Percentiles rank a stretch among this genome's conserved stretches.
phyloP scores from a whole-genome alignment of 106 monocot species.

The Phalaenopsis equestris region DNA sequence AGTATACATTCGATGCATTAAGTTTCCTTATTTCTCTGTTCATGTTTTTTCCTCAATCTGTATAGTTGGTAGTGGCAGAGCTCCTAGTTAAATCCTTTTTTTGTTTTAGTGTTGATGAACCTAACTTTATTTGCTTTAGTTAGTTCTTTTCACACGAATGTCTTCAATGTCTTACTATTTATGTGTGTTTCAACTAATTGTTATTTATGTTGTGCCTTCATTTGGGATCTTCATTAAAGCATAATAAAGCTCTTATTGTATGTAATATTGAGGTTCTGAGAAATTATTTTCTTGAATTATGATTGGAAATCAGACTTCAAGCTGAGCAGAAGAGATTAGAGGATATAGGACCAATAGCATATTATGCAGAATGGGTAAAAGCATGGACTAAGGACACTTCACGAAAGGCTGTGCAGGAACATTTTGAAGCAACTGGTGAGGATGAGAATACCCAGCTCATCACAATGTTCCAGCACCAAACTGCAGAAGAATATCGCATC shows the following conservation, averaged over 20 bases:
- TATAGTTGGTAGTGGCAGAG: too few relatives aligned
- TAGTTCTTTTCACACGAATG: not conserved
- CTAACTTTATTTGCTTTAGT: too few relatives aligned
- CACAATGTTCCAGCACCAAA: conserved; percentile 87
- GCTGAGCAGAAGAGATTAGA: conserved; percentile 65
- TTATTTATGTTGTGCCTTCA: not conserved
- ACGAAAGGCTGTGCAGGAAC: conserved; percentile 73
- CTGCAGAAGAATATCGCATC: conserved; percentile 87
- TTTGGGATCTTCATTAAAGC: not conserved
- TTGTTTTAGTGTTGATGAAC: too few relatives aligned
- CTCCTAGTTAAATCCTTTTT: too few relatives aligned
- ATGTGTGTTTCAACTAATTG: not conserved
- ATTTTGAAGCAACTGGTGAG: conserved; percentile 87
- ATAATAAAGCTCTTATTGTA: too few relatives aligned
- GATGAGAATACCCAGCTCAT: conserved; percentile 86
- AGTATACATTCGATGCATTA: not conserved
- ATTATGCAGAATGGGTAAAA: conserved; percentile 97
- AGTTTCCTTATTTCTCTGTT: too few relatives aligned
- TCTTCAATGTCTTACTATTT: not conserved
- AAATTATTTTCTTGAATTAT: not conserved
- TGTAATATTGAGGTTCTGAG: not conserved
- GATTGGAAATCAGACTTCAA: conserved; percentile 42
- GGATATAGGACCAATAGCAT: conserved; percentile 84
- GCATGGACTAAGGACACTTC: conserved; percentile 84
- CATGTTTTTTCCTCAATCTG: too few relatives aligned